phyloP scores from a whole-genome alignment of 192 early-diverging fungal species.

The Rhizophagus clarus region DNA sequence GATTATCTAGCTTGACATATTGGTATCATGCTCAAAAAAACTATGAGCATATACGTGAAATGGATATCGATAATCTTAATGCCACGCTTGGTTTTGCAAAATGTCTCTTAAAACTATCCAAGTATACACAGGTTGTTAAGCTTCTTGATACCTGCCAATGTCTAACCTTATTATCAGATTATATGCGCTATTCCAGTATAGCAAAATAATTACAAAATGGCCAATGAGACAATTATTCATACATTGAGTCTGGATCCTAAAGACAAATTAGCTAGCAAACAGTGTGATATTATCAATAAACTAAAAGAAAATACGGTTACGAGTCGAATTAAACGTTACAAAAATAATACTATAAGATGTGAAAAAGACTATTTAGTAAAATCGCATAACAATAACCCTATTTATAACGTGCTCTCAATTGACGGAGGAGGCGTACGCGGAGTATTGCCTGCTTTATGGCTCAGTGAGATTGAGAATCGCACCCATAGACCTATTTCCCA shows the following conservation, averaged over 20 bases:
- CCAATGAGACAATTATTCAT: background rate
- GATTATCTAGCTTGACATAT: background rate
- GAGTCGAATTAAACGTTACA: background rate
- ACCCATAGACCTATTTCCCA: slow-evolving; percentile 17
- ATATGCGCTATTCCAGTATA: background rate
- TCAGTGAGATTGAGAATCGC: background rate
- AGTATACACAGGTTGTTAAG: background rate
- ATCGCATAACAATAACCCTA: background rate
- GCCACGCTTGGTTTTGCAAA: slow-evolving; percentile 7
- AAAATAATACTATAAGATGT: background rate
- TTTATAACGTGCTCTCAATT: slow-evolving; percentile 1
- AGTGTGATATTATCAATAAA: background rate
- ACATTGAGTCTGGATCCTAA: background rate
- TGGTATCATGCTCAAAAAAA: background rate
- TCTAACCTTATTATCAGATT: background rate
- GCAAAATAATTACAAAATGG: background rate
- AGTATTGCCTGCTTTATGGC: slow-evolving; percentile 10
- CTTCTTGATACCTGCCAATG: background rate
- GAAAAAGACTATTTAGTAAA: background rate
- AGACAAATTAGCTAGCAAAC: background rate
- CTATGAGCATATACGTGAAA: background rate
- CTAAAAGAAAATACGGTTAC: background rate
- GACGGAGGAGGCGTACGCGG: background rate
- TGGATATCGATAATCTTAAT: background rate
- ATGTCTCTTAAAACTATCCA: background rate